A percentile compares a stretch with the other conserved stretches of the same genome.
Conservation (phyloP, 176 grass and related monocot species). For the Oropetium thomaeum region DNA sequence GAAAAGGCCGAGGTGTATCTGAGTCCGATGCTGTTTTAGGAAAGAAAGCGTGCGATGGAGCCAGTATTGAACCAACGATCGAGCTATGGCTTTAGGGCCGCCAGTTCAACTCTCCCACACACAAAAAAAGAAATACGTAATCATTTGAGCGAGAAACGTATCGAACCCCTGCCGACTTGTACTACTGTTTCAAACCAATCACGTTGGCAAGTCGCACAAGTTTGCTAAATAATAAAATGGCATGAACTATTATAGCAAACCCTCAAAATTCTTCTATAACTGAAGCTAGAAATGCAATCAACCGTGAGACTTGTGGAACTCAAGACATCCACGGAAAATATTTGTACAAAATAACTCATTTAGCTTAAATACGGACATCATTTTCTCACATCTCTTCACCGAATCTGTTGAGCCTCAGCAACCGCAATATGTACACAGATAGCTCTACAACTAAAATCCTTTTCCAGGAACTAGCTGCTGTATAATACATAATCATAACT, state of each 20-base stretch:
- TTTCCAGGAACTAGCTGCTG: conserved; percentile 18
- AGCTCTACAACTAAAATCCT: conserved; percentile 43
- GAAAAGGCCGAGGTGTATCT: neutral
- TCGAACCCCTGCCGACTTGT: too few species aligned
- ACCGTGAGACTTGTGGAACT: neutral
- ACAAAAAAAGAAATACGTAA: too few species aligned
- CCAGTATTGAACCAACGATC: too few species aligned
- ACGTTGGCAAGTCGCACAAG: too few species aligned
- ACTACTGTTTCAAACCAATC: too few species aligned
- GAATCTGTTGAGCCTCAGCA: conserved; percentile 14
- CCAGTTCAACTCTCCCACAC: too few species aligned
- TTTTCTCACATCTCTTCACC: conserved; percentile 21
- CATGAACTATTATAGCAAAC: neutral
- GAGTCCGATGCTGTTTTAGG: neutral
- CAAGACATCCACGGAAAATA: conserved; percentile 16
- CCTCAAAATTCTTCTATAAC: neutral
- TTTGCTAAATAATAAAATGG: too few species aligned
- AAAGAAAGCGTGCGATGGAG: too few species aligned
- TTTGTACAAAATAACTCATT: conserved; percentile 35
- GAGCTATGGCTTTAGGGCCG: too few species aligned
- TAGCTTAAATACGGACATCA: conserved; percentile 4
- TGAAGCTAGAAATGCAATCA: neutral
- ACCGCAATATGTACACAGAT: conserved; percentile 53
- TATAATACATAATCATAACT: conserved; percentile 49
- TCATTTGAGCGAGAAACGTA: too few species aligned